Base-by-base conservation (phyloP, 768 basidiomycete genomes). In the Termitomyces eurrhizus region DNA sequence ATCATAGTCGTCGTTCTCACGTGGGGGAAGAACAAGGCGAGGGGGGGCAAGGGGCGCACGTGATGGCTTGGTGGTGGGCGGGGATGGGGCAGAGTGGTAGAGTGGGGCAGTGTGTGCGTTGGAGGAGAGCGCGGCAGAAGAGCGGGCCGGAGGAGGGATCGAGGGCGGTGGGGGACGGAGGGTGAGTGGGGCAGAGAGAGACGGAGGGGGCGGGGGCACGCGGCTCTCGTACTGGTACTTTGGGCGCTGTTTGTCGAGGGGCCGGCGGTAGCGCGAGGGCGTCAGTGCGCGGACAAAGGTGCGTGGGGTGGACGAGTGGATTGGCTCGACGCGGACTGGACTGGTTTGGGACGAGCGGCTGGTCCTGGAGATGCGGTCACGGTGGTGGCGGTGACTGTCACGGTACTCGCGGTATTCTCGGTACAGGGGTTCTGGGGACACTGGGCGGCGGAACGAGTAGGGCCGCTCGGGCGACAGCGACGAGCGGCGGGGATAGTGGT, bases 331-430 rank as follows among this genome's bases (percentile, higher is more conserved):
- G 8, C 63, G 60, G 0, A 59, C 60, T 9, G 63, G 63, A 1
- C 60, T 61, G 1, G 63, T 64, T 32, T 64, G 63, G 0, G 59
- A 50, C 5, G 60, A 58, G 2, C 63, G 52, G 14, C n/a, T 56
- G 1, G 42, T 24, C 13, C 24, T 33, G 2, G 32, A 2, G 1
- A 9, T 5, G n/a, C 45, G 24, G 21, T 44, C 59, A 13, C 51
- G 41, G 6, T 53, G 21, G 21, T 21, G 16, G 26, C 21, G 42
- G 4, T 46, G 32, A 18, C 4, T 45, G 16, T 59, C 55, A 11
- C 62, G 32, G 12, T 59, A 62, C 58, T 59, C 48, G 13, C 45
- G 44, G 39, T 58, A 59, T 21, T 54, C 56, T 0, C 16, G 26
- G 36, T 61, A 58, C 12, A 46, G 52, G 0, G 60, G 52, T 9